A percentile compares a stretch with the other conserved stretches of the same genome.
Evolutionary conservation across 179 eudicot species (phyloP).

Genomic region (Actinidia chinensis): DNA sequence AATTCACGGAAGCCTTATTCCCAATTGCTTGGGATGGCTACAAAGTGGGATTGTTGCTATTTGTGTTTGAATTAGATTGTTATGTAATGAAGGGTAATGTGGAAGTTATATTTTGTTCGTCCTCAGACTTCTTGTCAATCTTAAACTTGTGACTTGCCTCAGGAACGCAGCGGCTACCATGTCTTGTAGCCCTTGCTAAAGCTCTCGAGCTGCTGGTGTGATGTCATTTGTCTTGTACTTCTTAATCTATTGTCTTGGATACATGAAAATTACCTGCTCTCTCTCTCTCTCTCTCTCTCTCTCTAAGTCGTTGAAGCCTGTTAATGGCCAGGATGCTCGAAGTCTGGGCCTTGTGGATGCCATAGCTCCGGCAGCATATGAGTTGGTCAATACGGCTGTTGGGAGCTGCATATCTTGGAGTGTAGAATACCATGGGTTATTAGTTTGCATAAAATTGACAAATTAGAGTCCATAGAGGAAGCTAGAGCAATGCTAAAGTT

Average conservation of each 20-base stretch:
- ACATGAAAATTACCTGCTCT: background rate
- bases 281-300: constrained; percentile 12
- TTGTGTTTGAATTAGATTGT: background rate
- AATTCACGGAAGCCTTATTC: background rate
- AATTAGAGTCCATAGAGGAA: constrained; percentile 62
- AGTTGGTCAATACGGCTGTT: constrained; percentile 58
- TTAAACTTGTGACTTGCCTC: constrained; percentile 28
- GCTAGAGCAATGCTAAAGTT: constrained; percentile 65
- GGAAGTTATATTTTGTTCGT: background rate
- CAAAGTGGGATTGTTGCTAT: too few species aligned
- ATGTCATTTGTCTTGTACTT: constrained; percentile 15
- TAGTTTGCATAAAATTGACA: constrained; percentile 70
- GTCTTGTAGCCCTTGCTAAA: constrained; percentile 76
- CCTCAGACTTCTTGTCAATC: background rate
- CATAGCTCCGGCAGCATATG: constrained; percentile 52
- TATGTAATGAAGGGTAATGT: background rate
- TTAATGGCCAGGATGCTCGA: constrained; percentile 69
- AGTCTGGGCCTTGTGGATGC: constrained; percentile 77
- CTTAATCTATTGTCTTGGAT: background rate
- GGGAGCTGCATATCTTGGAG: constrained; percentile 78
- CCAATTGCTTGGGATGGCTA: background rate
- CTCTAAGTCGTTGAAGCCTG: constrained; percentile 53
- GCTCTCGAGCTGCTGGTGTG: constrained; percentile 82
- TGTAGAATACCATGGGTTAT: constrained; percentile 67
- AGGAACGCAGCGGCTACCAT: constrained; percentile 91